Evolutionary conservation across 2,329 filamentous ascomycete species (phyloP).

Genomic region (Cladosporium oxysporum): DNA sequence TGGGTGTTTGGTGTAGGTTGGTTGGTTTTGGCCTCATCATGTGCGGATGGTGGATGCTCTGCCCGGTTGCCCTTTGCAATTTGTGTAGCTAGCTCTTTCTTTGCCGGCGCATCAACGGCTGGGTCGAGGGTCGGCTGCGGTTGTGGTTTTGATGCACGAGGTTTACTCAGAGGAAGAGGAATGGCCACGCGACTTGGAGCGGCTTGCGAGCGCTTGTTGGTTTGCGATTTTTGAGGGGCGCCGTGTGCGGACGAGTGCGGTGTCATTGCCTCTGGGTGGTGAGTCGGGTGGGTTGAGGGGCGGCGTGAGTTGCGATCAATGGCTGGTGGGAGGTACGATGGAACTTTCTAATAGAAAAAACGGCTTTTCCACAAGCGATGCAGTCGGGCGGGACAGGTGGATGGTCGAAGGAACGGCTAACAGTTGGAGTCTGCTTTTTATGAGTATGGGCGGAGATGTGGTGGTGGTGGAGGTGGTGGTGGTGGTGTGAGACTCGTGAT

Average conservation of each 20-base stretch:
- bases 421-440: slow-evolving; percentile 26
- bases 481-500: neutral
- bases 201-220: slow-evolving; percentile 24
- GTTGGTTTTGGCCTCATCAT: neutral
- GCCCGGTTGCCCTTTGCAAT: neutral
- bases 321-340: neutral
- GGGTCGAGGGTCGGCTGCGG: neutral
- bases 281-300: neutral
- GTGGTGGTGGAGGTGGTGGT: neutral
- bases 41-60: neutral
- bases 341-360: slow-evolving; percentile 2
- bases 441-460: neutral
- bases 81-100: slow-evolving; percentile 8
- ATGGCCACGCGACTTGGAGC: slow-evolving; percentile 33
- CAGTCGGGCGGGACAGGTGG: neutral
- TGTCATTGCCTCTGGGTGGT: slow-evolving; percentile 25
- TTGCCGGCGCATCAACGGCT: neutral
- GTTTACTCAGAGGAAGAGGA: slow-evolving; percentile 33
- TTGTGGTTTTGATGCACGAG: slow-evolving; percentile 24
- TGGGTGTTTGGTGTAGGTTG: neutral
- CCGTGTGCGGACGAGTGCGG: slow-evolving; percentile 23
- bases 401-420: slow-evolving; percentile 4
- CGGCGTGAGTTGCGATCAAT: slow-evolving; percentile 8
- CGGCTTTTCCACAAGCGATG: neutral
- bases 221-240: slow-evolving; percentile 21